A percentile compares a stretch with the other conserved stretches of the same genome.
Evolutionary conservation across 2,329 filamentous ascomycete genomes (phyloP).

Genomic region (Alternaria incomplexa): DNA sequence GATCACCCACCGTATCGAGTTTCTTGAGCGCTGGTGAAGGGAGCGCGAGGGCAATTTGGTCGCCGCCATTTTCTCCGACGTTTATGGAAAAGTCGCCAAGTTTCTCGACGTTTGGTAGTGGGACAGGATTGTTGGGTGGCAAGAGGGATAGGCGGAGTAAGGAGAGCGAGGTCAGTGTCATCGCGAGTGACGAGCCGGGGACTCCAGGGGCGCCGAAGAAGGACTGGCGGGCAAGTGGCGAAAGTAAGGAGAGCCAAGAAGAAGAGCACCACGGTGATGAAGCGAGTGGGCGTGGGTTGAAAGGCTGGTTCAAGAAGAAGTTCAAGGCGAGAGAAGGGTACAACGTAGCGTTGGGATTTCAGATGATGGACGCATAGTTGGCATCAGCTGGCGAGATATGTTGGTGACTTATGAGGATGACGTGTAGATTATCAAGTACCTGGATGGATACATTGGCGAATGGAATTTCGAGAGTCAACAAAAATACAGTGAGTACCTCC

Average conservation of each 20-base stretch:
- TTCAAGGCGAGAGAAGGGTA: neutral
- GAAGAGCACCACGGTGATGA: neutral
- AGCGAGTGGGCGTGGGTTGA: neutral
- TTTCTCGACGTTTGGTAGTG: neutral
- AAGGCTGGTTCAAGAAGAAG: neutral
- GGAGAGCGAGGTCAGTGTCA: neutral
- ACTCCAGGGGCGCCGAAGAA: neutral
- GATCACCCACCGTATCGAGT: neutral
- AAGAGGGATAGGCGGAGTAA: neutral
- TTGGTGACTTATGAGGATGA: neutral
- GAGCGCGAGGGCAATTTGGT: neutral
- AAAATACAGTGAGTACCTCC: neutral
- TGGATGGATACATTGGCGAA: neutral
- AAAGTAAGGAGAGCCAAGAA: neutral
- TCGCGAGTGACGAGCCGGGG: neutral
- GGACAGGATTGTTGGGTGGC: neutral
- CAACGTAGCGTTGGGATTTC: neutral
- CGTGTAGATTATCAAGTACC: neutral
- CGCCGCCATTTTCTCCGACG: neutral
- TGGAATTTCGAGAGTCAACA: neutral
- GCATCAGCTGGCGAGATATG: neutral
- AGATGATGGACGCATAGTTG: neutral
- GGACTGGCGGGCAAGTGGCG: neutral
- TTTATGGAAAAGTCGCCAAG: neutral
- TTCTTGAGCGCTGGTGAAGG: neutral